Conservation (phyloP, 2,329 filamentous ascomycete species). For the Didymella lethalis region DNA sequence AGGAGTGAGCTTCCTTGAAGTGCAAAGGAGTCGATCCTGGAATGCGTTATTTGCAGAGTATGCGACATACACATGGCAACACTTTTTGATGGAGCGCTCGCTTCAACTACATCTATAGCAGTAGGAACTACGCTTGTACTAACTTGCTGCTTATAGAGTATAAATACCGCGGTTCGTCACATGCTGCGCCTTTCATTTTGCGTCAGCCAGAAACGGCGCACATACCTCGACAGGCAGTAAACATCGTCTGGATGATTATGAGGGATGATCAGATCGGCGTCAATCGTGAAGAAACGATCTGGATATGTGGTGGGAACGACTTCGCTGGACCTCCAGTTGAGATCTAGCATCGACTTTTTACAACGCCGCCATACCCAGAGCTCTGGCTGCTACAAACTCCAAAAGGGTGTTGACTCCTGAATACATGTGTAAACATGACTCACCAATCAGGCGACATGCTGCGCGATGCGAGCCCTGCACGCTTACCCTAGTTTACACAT, state of each 20-base stretch:
- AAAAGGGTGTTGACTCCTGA: not conserved
- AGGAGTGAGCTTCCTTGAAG: not conserved
- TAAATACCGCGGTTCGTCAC: not conserved
- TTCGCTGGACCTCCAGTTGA: not conserved
- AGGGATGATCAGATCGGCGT: not conserved
- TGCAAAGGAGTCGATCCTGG: not conserved
- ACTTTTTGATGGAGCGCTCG: not conserved
- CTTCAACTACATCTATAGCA: not conserved
- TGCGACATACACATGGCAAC: not conserved
- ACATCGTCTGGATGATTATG: not conserved
- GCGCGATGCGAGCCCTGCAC: not conserved
- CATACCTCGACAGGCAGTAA: not conserved
- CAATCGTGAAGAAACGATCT: not conserved
- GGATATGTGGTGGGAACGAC: not conserved
- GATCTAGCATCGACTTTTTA: not conserved
- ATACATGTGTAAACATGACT: not conserved
- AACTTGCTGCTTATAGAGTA: not conserved
- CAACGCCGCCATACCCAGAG: not conserved
- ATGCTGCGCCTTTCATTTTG: not conserved
- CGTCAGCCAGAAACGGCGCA: not conserved
- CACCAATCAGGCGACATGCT: not conserved
- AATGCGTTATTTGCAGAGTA: not conserved
- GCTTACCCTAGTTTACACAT: conserved; percentile 4
- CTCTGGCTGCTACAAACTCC: not conserved
- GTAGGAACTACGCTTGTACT: not conserved